Evolutionary conservation across 805 yeast species (phyloP).

Genomic region (Candida tibetensis): DNA sequence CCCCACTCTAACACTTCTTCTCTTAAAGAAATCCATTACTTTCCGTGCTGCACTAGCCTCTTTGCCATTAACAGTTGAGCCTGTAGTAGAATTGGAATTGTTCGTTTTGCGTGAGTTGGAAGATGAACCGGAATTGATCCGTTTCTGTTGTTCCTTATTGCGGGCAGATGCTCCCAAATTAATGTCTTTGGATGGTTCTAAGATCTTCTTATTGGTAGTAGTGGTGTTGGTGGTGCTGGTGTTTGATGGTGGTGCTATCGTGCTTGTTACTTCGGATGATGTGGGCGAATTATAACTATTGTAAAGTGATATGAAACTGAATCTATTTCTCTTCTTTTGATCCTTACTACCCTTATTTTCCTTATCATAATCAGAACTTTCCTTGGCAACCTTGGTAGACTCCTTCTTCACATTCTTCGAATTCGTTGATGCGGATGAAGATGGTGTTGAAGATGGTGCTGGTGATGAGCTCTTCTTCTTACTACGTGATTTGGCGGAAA

Average conservation of each 20-base stretch:
- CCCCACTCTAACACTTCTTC: conserved; percentile 46
- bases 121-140: conserved; percentile 29
- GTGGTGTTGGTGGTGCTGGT: conserved; percentile 6
- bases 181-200: conserved; percentile 32
- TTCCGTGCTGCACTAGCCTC: conserved; percentile 75
- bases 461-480: conserved; percentile 1
- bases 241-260: not conserved
- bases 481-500: conserved; percentile 1
- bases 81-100: conserved; percentile 15
- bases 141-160: conserved; percentile 18
- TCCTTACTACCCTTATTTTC: conserved; percentile 24
- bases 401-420: conserved; percentile 1
- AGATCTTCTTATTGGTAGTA: conserved; percentile 20
- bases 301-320: conserved; percentile 44
- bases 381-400: not conserved
- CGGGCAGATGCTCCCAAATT: conserved; percentile 15
- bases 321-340: conserved; percentile 38
- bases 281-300: conserved; percentile 25
- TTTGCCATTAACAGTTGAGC: conserved; percentile 35
- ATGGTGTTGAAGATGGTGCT: not conserved
- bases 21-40: conserved; percentile 74
- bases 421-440: not conserved
- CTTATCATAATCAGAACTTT: conserved; percentile 14
- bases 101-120: conserved; percentile 26
- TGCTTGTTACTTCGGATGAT: conserved; percentile 1